Evolutionary conservation across 75 land plant species (phyloP).

Genomic region (Picea glauca): DNA sequence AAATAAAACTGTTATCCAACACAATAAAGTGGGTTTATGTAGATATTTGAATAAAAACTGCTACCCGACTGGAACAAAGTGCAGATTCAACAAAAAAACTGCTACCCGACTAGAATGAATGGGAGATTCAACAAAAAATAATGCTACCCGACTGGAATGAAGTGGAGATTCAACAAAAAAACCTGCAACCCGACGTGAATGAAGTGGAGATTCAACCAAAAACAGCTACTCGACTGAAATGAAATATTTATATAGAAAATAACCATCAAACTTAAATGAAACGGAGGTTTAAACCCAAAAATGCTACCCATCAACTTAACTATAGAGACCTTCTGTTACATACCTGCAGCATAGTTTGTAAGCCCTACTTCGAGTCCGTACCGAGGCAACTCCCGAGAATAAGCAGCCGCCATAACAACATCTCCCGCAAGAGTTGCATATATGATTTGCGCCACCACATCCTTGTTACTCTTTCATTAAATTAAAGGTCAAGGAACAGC

Average conservation of each 20-base stretch:
- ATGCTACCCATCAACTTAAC: no score
- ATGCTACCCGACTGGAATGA: no score
- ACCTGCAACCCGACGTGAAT: background rate
- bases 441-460: constrained; percentile 77
- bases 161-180: background rate
- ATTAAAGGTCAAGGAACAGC: no score
- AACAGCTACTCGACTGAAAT: background rate
- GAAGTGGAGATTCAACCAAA: background rate
- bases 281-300: no score
- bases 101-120: no score
- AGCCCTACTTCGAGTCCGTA: constrained; percentile 94
- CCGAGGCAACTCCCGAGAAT: constrained; percentile 84
- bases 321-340: background rate
- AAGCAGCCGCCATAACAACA: constrained; percentile 78
- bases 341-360: constrained; percentile 97
- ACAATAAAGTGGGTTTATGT: no score
- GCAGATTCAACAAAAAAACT: no score
- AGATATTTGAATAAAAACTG: no score
- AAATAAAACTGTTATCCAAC: no score
- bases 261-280: no score
- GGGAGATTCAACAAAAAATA: no score
- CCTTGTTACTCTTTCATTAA: constrained; percentile 69
- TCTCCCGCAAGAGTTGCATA: constrained; percentile 96
- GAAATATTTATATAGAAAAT: background rate
- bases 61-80: no score